Conservation (phyloP, 306 rosid species). For the Geum urbanum region DNA sequence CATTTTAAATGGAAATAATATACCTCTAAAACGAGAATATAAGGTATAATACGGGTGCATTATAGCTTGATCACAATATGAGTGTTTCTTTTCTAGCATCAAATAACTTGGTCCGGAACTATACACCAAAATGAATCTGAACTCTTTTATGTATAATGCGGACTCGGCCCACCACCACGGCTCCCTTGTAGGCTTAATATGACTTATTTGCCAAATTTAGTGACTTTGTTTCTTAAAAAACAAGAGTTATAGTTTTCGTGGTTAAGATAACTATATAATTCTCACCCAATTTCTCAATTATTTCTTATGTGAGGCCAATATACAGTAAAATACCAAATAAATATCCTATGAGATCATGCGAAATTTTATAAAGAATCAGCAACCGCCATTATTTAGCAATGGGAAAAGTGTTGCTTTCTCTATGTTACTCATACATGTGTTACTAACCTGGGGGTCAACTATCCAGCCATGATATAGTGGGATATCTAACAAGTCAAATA, state of each 20-base stretch:
- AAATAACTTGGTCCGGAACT: neutral
- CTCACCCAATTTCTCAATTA: neutral
- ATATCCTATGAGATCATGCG: slow-evolving; percentile 1
- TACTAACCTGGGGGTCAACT: slow-evolving; percentile 78
- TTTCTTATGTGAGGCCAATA: neutral
- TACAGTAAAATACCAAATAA: neutral
- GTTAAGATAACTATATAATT: slow-evolving; percentile 2
- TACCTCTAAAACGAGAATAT: neutral
- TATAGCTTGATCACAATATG: slow-evolving; percentile 5
- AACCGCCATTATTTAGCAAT: neutral
- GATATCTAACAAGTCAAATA: slow-evolving; percentile 94
- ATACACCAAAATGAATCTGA: neutral
- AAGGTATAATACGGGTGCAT: neutral
- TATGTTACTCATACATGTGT: slow-evolving; percentile 4
- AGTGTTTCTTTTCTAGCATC: neutral
- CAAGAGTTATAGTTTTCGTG: neutral
- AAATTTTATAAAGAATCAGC: slow-evolving; percentile 10
- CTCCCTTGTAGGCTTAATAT: neutral
- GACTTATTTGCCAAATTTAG: neutral
- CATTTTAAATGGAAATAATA: neutral
- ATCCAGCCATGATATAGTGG: slow-evolving; percentile 99
- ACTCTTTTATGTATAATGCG: too few species aligned
- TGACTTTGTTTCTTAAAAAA: neutral
- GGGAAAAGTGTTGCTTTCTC: slow-evolving; percentile 4
- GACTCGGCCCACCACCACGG: too few species aligned